Conservation (phyloP, 768 basidiomycete genomes). For the Rhizopogon vinicolor region DNA sequence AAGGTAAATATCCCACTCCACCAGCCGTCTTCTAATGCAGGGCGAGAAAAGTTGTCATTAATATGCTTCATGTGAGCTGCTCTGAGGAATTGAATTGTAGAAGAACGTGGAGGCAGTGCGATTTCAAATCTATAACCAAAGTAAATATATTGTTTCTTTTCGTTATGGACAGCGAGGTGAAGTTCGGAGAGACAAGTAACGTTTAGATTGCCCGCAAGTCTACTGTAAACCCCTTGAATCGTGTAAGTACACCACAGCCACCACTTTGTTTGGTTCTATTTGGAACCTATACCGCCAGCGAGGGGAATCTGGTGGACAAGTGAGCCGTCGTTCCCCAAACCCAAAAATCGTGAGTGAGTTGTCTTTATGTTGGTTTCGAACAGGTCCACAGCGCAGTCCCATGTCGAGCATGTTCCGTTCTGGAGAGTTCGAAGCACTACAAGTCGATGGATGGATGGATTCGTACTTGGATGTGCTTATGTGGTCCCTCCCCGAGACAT, state of each 20-base stretch:
- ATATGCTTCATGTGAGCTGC: neutral
- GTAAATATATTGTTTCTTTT: too few species aligned
- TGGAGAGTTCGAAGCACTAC: neutral
- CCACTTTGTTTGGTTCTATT: neutral
- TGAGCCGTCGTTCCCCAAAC: slow-evolving; percentile 44
- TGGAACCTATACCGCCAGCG: neutral
- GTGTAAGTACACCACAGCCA: neutral
- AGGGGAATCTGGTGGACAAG: slow-evolving; percentile 3
- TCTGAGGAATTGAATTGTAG: neutral
- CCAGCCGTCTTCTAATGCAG: too few species aligned
- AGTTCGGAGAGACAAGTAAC: too few species aligned
- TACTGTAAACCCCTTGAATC: too few species aligned
- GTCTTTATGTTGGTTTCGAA: slow-evolving; percentile 12
- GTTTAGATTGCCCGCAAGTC: too few species aligned
- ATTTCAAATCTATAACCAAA: neutral
- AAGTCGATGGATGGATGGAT: slow-evolving; percentile 18
- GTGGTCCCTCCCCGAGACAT: neutral
- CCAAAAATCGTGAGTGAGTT: slow-evolving; percentile 49
- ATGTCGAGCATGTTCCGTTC: neutral
- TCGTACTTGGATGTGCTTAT: slow-evolving; percentile 17
- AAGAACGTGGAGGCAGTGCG: neutral
- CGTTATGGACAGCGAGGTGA: too few species aligned
- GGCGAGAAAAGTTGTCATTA: neutral
- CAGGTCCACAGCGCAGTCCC: slow-evolving; percentile 1
- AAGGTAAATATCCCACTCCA: too few species aligned